A percentile compares a stretch with the other conserved stretches of the same genome.
These are phyloP conservation scores for Termitomyces sp. DNA, from an alignment of 768 basidiomycete genomes.

Conservation along the genomic window DNA sequence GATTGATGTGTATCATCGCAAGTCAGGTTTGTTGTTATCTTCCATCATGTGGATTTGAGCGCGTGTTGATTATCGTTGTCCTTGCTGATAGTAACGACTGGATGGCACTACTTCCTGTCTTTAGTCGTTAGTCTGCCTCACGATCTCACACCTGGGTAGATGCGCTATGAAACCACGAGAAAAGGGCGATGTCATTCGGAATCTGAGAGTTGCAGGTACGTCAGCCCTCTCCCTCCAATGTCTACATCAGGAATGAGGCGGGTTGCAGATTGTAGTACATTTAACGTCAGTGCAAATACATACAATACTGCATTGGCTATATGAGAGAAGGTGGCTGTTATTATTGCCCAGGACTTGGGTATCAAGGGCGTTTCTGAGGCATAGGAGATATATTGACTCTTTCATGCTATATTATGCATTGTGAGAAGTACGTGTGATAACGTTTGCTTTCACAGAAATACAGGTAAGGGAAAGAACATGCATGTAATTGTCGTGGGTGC, in stretches of 20 bases:
- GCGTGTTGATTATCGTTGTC: neutral
- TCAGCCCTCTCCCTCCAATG: neutral
- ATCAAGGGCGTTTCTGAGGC: slow-evolving; percentile 20
- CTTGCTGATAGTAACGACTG: slow-evolving; percentile 37
- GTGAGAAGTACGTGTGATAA: neutral
- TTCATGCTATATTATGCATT: neutral
- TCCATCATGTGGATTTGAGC: neutral
- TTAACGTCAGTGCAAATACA: slow-evolving; percentile 38
- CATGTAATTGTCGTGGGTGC: neutral
- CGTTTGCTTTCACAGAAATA: neutral
- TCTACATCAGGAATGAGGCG: neutral
- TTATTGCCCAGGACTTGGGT: slow-evolving; percentile 53
- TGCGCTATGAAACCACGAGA: slow-evolving; percentile 65
- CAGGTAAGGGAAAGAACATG: neutral
- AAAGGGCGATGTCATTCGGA: slow-evolving; percentile 48
- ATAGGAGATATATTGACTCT: neutral
- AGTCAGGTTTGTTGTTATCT: slow-evolving; percentile 23
- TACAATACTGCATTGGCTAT: slow-evolving; percentile 43
- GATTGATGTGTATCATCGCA: slow-evolving; percentile 36
- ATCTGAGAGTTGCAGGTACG: slow-evolving; percentile 57
- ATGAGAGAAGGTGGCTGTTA: slow-evolving; percentile 59
- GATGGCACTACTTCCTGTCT: slow-evolving; percentile 33
- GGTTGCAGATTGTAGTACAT: slow-evolving; percentile 33
- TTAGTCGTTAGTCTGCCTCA: neutral
- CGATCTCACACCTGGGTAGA: slow-evolving; percentile 48